These are phyloP conservation scores for Colletotrichum sidae DNA, from an alignment of 2,329 filamentous ascomycete species.

Conservation along the genomic window DNA sequence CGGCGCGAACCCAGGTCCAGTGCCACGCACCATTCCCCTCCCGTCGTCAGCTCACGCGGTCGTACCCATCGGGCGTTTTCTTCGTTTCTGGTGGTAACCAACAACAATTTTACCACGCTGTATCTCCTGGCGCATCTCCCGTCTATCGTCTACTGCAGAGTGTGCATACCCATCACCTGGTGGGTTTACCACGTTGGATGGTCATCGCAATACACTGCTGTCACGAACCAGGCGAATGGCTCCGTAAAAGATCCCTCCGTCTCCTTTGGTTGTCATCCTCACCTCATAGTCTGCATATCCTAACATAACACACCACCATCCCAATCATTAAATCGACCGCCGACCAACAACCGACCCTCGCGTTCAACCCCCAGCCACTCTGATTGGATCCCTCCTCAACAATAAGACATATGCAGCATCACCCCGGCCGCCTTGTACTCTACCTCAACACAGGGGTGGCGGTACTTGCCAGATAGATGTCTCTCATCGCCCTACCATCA, in stretches of 20 bases:
- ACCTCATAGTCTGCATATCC: background rate
- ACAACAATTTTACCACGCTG: background rate
- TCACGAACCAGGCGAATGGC: too few relatives aligned
- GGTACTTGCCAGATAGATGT: slow-evolving; percentile 6
- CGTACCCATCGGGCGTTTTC: slow-evolving; percentile 23
- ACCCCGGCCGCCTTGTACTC: background rate
- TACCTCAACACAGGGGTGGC: background rate
- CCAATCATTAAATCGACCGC: slow-evolving; percentile 7
- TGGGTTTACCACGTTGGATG: too few relatives aligned
- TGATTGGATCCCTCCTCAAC: slow-evolving; percentile 37
- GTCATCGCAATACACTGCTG: too few relatives aligned
- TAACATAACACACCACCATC: too few relatives aligned
- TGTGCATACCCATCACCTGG: too few relatives aligned
- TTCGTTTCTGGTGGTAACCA: slow-evolving; percentile 1
- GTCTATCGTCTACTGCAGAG: too few relatives aligned
- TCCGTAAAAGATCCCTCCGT: too few relatives aligned
- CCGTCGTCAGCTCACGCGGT: slow-evolving; percentile 35
- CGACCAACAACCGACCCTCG: slow-evolving; percentile 12
- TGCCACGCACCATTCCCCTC: slow-evolving; percentile 30
- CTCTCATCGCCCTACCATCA: background rate
- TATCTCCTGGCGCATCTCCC: background rate
- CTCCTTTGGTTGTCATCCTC: background rate
- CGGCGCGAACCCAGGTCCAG: slow-evolving; percentile 22
- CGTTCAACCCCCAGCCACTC: slow-evolving; percentile 17
- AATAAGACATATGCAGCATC: slow-evolving; percentile 6